Base-by-base conservation (phyloP, 441 rosid genomes). In the Populus tomentosa region DNA sequence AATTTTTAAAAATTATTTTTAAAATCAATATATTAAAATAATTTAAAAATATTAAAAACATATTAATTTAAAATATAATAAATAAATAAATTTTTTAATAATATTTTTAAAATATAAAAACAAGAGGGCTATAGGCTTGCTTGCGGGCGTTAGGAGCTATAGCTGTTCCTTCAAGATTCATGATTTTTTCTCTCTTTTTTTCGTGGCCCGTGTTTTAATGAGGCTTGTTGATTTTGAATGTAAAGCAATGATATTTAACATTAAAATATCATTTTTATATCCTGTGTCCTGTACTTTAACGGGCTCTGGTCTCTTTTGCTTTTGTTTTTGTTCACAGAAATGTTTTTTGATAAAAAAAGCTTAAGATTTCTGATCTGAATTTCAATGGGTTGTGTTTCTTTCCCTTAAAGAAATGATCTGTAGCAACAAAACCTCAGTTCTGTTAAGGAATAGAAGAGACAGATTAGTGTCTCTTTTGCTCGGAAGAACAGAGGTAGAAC, bases 401-500 rank as follows among this genome's bases (percentile, higher is more conserved):
- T 35, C 24, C 9, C 6, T 50, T 62, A 7, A 18, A 46, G 7
- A 18, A 33, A 24, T 23, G n/a, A 46, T 23, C 6, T 10, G 8
- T 4, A 71, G 21, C 33, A 30, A 9, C 21, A 18, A 63, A 11
- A 16, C 84, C 82, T 78, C 82, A 21, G 82, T 80, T 82, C 79
- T 71, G 32, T 64, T 16, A n/a, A 5, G 4, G 7, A 13, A 35
- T 46, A 8, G 66, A 76, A 77, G 79, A 75, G 71, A 73, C 81
- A 3, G 33, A 35, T 8, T 5, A 78, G 75, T 85, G 82, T 87
- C 88, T 82, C 82, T 84, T 75, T 78, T 74, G 28, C 21, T 33
- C 32, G 14, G 71, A 82, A 81, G 83, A 80, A 81, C 81, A 20
- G 73, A 89, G 92, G 91, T 74, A 90, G 7, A 89, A 32, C 40